Conservation (phyloP, 2,329 filamentous ascomycete species). For the Coniochaeta sp. region DNA sequence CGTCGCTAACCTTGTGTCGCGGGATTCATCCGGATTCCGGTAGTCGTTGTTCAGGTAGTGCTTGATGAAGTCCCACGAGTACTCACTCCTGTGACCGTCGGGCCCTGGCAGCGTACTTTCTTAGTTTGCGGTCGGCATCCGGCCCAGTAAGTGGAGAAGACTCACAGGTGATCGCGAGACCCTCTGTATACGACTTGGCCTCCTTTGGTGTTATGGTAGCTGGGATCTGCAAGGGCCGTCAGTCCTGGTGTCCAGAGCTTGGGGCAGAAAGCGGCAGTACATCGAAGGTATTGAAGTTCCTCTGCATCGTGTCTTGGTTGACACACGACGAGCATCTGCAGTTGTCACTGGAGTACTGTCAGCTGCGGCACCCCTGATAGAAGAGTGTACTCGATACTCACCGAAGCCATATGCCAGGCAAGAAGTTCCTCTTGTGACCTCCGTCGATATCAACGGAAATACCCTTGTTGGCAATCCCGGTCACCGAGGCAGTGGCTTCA, state of each 20-base stretch:
- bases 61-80: constrained; percentile 55
- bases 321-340: constrained; percentile 63
- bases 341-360: constrained; percentile 48
- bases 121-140: not conserved
- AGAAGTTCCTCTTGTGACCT: not conserved
- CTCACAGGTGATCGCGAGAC: constrained; percentile 34
- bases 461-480: not conserved
- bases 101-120: constrained; percentile 42
- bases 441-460: not conserved
- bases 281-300: constrained; percentile 60
- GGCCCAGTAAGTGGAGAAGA: not conserved
- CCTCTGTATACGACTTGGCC: constrained; percentile 17
- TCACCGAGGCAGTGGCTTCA: not conserved
- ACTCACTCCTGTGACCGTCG: constrained; percentile 60
- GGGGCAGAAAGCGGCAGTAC: constrained; percentile 30
- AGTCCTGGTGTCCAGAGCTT: not conserved
- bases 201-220: constrained; percentile 27
- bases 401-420: constrained; percentile 12
- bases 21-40: constrained; percentile 21
- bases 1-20: constrained; percentile 16
- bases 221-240: constrained; percentile 32
- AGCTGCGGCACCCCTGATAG: not conserved
- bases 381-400: constrained; percentile 5
- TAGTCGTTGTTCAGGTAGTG: constrained; percentile 30
- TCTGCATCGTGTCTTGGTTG: constrained; percentile 63